phyloP scores from a whole-genome alignment of 192 early-diverging fungal species.

The Bifiguratus adelaidae region DNA sequence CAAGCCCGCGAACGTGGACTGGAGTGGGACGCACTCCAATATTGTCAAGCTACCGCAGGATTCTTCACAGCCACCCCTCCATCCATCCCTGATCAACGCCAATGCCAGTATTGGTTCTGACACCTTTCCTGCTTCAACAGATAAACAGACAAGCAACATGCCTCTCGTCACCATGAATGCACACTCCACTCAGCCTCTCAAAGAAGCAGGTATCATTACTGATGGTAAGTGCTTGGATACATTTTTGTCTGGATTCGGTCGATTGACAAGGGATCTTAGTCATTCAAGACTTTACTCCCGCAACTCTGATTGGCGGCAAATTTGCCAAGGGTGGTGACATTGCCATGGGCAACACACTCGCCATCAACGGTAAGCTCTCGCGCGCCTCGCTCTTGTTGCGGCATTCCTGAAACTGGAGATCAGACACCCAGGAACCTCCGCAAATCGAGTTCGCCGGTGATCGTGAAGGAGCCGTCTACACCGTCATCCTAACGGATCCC shows the following conservation, averaged over 20 bases:
- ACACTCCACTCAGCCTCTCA: conserved; percentile 20
- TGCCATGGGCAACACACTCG: conserved; percentile 11
- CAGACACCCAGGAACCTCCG: too few relatives aligned
- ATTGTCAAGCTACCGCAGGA: too few relatives aligned
- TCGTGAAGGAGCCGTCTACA: background rate
- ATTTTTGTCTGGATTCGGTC: background rate
- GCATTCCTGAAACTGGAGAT: too few relatives aligned
- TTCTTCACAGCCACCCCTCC: too few relatives aligned
- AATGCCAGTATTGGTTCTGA: too few relatives aligned
- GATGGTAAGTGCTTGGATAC: conserved; percentile 13
- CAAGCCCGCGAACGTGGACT: too few relatives aligned
- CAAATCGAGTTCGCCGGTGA: background rate
- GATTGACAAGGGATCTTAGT: conserved; percentile 10
- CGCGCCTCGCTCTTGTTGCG: too few relatives aligned
- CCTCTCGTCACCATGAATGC: conserved; percentile 29
- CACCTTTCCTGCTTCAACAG: too few relatives aligned
- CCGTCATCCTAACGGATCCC: conserved; percentile 30
- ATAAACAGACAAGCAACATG: too few relatives aligned
- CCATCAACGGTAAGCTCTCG: too few relatives aligned
- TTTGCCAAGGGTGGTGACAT: conserved; percentile 15
- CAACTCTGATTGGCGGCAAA: conserved; percentile 9
- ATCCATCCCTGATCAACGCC: too few relatives aligned
- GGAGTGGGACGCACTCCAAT: too few relatives aligned
- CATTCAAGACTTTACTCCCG: conserved; percentile 5
- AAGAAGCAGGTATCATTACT: conserved; percentile 26